A percentile compares a stretch with the other conserved stretches of the same genome.
phyloP scores from a whole-genome alignment of 192 early-diverging fungal genomes.

The Coemansia sp. region DNA sequence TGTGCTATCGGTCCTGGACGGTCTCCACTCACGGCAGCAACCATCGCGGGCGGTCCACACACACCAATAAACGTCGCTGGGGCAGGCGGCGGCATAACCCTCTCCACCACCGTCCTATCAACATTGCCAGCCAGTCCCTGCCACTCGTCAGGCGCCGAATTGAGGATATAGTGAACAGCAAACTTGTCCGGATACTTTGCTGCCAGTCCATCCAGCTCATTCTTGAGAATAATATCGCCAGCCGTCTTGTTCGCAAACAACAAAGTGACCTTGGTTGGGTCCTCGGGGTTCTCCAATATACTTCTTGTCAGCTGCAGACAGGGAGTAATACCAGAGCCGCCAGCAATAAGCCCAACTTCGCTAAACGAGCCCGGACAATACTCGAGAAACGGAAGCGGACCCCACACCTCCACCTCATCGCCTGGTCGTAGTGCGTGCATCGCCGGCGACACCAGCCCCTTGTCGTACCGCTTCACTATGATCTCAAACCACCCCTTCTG shows the following conservation, averaged over 20 bases:
- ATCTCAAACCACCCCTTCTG: slow-evolving; percentile 71
- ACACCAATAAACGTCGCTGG: slow-evolving; percentile 59
- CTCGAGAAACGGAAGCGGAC: slow-evolving; percentile 69
- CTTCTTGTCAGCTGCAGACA: slow-evolving; percentile 74
- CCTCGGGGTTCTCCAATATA: slow-evolving; percentile 61
- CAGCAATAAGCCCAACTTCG: slow-evolving; percentile 78
- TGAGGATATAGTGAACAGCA: slow-evolving; percentile 63
- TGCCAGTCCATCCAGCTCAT: slow-evolving; percentile 62
- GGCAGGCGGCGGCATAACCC: slow-evolving; percentile 59
- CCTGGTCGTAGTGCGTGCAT: slow-evolving; percentile 67
- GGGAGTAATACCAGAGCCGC: slow-evolving; percentile 84
- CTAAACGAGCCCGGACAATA: slow-evolving; percentile 65
- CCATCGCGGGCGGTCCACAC: slow-evolving; percentile 72
- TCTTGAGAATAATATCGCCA: slow-evolving; percentile 70
- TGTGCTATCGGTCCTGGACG: slow-evolving; percentile 80
- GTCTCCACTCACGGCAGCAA: slow-evolving; percentile 67
- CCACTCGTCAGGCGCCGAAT: slow-evolving; percentile 66
- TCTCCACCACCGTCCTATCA: slow-evolving; percentile 62
- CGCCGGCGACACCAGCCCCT: slow-evolving; percentile 62
- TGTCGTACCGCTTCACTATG: slow-evolving; percentile 74
- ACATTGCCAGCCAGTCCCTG: slow-evolving; percentile 70
- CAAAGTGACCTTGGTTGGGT: slow-evolving; percentile 69
- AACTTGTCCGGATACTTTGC: slow-evolving; percentile 61
- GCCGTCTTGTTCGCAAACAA: slow-evolving; percentile 75
- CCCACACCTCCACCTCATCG: slow-evolving; percentile 76